Conservation (phyloP, 192 early-diverging fungal species). For the Phycomyces blakesleeanus region DNA sequence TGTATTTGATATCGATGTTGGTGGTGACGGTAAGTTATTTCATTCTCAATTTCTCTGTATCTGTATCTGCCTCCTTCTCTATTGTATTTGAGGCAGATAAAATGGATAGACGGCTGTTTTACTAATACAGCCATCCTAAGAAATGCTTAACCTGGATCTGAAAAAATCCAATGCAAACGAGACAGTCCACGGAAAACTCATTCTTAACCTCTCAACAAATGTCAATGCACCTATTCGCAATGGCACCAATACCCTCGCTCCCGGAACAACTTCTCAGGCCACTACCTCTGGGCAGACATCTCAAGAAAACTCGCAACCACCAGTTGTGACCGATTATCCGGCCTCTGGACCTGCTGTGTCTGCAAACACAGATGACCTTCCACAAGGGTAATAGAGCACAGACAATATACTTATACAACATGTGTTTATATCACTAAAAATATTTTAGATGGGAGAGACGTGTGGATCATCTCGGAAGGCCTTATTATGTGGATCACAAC, state of each 20-base stretch:
- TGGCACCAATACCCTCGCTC: slow-evolving; percentile 32
- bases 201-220: slow-evolving; percentile 68
- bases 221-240: slow-evolving; percentile 43
- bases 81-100: too few relatives aligned
- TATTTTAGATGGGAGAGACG: slow-evolving; percentile 88
- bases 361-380: slow-evolving; percentile 31
- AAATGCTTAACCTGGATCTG: slow-evolving; percentile 88
- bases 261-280: slow-evolving; percentile 7
- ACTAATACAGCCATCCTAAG: slow-evolving; percentile 29
- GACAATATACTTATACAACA: too few relatives aligned
- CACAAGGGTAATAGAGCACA: slow-evolving; percentile 35
- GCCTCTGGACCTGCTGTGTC: slow-evolving; percentile 1
- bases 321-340: not conserved
- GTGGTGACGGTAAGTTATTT: slow-evolving; percentile 67
- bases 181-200: slow-evolving; percentile 82
- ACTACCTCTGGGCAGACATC: not conserved
- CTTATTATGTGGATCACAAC: slow-evolving; percentile 98
- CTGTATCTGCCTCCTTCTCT: too few relatives aligned
- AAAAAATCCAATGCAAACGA: slow-evolving; percentile 82
- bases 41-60: not conserved
- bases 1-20: slow-evolving; percentile 72
- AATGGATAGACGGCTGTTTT: not conserved
- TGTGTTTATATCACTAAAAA: slow-evolving; percentile 33
- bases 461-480: slow-evolving; percentile 86
- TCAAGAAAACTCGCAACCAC: slow-evolving; percentile 2